phyloP scores from a whole-genome alignment of 805 yeast species.

The Zygoascus ofunaensis region DNA sequence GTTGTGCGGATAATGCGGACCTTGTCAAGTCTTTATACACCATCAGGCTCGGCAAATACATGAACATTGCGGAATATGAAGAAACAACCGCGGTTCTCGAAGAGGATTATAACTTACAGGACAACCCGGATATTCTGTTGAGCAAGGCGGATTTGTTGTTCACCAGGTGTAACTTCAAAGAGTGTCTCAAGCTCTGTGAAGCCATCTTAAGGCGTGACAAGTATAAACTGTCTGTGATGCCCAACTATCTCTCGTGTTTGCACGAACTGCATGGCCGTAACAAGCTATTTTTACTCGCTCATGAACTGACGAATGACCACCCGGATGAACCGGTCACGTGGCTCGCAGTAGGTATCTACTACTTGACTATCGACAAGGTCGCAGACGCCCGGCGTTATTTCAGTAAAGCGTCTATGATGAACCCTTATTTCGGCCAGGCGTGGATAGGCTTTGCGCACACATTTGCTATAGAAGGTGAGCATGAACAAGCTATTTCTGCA shows the following conservation, averaged over 20 bases:
- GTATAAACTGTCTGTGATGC: constrained; percentile 60
- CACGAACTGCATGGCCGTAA: constrained; percentile 79
- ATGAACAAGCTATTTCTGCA: constrained; percentile 95
- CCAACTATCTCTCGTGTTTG: constrained; percentile 73
- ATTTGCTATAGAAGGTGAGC: constrained; percentile 97
- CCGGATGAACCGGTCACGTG: constrained; percentile 80
- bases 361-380: constrained; percentile 60
- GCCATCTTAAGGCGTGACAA: constrained; percentile 42
- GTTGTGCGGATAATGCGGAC: constrained; percentile 69
- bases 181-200: constrained; percentile 70
- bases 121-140: constrained; percentile 59
- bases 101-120: constrained; percentile 63
- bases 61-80: constrained; percentile 44
- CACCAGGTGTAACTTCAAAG: constrained; percentile 68
- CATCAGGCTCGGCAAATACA: constrained; percentile 63
- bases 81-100: constrained; percentile 58
- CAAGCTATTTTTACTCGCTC: constrained; percentile 70
- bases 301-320: constrained; percentile 73
- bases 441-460: constrained; percentile 99
- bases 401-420: constrained; percentile 77
- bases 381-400: constrained; percentile 81
- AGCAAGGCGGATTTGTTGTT: constrained; percentile 62
- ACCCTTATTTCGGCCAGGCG: constrained; percentile 87
- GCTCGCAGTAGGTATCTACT: constrained; percentile 89
- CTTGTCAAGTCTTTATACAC: constrained; percentile 69